Evolutionary conservation across 2,329 filamentous ascomycete genomes (phyloP).

Genomic region (Huntiella omanensis): DNA sequence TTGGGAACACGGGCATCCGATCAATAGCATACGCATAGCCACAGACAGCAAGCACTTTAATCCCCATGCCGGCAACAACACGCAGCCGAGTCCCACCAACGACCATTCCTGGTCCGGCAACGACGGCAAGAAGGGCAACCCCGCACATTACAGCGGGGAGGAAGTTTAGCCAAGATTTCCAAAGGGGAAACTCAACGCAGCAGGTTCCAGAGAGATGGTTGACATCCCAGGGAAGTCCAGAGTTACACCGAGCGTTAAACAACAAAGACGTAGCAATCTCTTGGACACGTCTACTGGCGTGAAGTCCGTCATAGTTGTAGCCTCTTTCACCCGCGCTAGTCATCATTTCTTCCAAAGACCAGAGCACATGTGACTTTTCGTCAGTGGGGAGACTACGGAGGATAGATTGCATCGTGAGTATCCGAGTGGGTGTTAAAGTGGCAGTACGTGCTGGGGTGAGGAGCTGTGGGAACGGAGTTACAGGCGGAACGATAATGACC

Average conservation of each 20-base stretch:
- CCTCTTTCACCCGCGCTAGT: conserved; percentile 14
- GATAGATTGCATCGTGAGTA: conserved; percentile 33
- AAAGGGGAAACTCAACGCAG: conserved; percentile 2
- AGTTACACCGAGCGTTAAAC: conserved; percentile 34
- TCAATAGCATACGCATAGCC: not conserved
- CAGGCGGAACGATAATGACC: conserved; percentile 24
- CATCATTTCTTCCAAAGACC: conserved; percentile 32
- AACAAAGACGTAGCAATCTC: conserved; percentile 28
- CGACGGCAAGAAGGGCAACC: not conserved
- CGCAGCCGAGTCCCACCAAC: not conserved
- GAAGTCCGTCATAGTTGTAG: conserved; percentile 26
- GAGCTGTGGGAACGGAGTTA: conserved; percentile 23
- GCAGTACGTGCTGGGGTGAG: conserved; percentile 29
- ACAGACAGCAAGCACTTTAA: not conserved
- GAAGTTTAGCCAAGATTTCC: not conserved
- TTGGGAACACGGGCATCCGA: not conserved
- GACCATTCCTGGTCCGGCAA: not conserved
- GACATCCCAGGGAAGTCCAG: conserved; percentile 14
- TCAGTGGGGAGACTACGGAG: conserved; percentile 24
- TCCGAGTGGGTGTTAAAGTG: conserved; percentile 31
- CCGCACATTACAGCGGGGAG: not conserved
- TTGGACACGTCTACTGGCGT: conserved; percentile 24
- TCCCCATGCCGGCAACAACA: not conserved
- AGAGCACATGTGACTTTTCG: conserved; percentile 25
- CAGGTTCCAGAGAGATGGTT: conserved; percentile 2